Percentiles rank a stretch among this genome's conserved stretches.
phyloP scores from a whole-genome alignment of 176 grass and related monocot species.

The Oryza glaberrima region DNA sequence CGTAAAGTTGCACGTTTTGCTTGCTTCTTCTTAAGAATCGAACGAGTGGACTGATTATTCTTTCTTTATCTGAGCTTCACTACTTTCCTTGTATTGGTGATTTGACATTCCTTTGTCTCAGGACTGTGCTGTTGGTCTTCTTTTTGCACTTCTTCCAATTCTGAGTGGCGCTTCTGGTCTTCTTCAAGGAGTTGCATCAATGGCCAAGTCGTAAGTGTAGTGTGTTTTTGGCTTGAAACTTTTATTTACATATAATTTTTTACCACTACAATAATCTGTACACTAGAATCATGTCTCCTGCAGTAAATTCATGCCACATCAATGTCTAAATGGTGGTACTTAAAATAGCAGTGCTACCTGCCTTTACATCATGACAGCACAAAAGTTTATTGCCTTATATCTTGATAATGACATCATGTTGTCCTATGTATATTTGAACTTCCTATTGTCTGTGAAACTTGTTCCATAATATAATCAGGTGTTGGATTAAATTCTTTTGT shows the following conservation, averaged over 20 bases:
- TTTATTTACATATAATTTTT: constrained; percentile 28
- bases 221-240: constrained; percentile 14
- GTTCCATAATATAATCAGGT: constrained; percentile 30
- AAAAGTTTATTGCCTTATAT: constrained; percentile 12
- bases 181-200: constrained; percentile 90
- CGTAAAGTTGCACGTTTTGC: not conserved
- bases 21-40: constrained; percentile 10
- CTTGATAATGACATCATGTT: constrained; percentile 11
- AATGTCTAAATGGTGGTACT: constrained; percentile 1
- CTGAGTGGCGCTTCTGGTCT: constrained; percentile 87
- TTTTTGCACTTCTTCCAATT: constrained; percentile 98
- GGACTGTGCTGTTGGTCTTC: constrained; percentile 99
- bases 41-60: not conserved
- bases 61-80: not conserved
- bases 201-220: constrained; percentile 79
- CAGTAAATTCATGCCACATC: not conserved
- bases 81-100: constrained; percentile 18
- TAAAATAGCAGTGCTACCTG: constrained; percentile 4
- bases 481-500: constrained; percentile 27
- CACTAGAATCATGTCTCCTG: not conserved
- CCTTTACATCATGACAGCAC: not conserved
- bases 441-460: not conserved
- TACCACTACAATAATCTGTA: constrained; percentile 9
- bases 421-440: constrained; percentile 5
- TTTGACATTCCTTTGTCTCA: constrained; percentile 37